Evolutionary conservation across 352 stramenopile species (phyloP), one percentile per base, ranked within the genome.

Genomic region (Globisporangium irregulare): DNA sequence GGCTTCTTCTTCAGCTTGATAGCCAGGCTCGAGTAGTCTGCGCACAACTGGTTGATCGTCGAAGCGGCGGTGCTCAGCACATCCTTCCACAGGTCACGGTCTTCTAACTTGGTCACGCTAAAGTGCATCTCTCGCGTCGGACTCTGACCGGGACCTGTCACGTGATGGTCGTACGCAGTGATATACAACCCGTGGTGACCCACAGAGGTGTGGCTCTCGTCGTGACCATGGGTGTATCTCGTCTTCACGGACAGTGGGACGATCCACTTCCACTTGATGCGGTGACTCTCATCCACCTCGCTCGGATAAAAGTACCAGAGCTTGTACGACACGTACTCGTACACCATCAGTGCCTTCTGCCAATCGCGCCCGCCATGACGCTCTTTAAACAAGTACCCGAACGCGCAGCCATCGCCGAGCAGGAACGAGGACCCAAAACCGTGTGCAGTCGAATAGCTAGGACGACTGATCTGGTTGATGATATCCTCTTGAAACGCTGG

Each of bases 261-360:
- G 56, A 96, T 92, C 88, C 88, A 96, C 67, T 94, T 92, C 88
- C 88, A 96, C 69, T 89, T 78, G 72, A 96, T 96, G 27, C 79
- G 73, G 38, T 94, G 81, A 4, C 79, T 82, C 67, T 91, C 82
- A 66, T 96, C 87, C 32, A 94, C 82, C 68, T 94, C 86, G 58
- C 82, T 93, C 50, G 88, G 88, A 53, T 94, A 93, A 68, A 96
- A 96, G 72, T 93, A 96, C 88, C 88, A 96, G 22, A 96, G 64
- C 71, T 96, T 96, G 76, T 94, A 87, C 48, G 85, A 92, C 53
- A 82, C 84, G 59, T 92, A 92, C 64, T 96, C 88, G 67, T 93
- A 96, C 62, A 96, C 88, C 59, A 96, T 79, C 24, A 96, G 69
- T 61, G 84, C 85, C 66, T 94, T 94, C 62, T 93, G 87, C 88